A percentile compares a stretch with the other conserved stretches of the same genome.
Evolutionary conservation across 345 rosid species (phyloP).

Genomic region (Erucastrum elatum): DNA sequence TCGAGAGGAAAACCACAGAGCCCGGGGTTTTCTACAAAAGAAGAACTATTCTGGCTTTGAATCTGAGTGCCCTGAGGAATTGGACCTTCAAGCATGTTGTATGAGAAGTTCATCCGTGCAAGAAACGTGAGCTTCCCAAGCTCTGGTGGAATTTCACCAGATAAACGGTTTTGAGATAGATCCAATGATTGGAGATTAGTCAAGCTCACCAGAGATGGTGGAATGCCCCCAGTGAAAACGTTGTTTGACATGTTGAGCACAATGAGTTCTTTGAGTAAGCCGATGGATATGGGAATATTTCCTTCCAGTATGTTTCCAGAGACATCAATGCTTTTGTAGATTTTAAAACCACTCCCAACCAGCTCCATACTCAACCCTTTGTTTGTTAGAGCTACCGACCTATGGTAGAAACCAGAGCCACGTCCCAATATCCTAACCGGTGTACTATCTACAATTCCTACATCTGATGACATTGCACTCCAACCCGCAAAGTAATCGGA

Average conservation of each 20-base stretch:
- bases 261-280: slow-evolving; percentile 6
- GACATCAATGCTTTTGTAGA: slow-evolving; percentile 3
- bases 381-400: neutral
- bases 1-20: neutral
- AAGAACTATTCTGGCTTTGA: neutral
- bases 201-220: slow-evolving; percentile 5
- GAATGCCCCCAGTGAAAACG: slow-evolving; percentile 20
- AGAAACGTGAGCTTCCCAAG: no score
- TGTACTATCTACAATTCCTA: neutral
- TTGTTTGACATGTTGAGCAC: slow-evolving; percentile 31
- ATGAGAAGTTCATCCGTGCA: no score
- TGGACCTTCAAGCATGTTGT: no score
- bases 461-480: slow-evolving; percentile 15
- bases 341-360: neutral
- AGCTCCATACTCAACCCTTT: neutral
- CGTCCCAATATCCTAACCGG: no score
- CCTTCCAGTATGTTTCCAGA: slow-evolving; percentile 18
- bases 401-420: slow-evolving; percentile 5
- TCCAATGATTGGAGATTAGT: no score
- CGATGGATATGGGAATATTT: slow-evolving; percentile 6
- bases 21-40: neutral
- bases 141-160: no score
- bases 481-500: neutral
- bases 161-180: no score
- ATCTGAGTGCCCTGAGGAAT: neutral